A percentile compares a stretch with the other conserved stretches of the same genome.
Evolutionary conservation across 768 basidiomycete genomes (phyloP).

Genomic region (Suillus ampliporus): DNA sequence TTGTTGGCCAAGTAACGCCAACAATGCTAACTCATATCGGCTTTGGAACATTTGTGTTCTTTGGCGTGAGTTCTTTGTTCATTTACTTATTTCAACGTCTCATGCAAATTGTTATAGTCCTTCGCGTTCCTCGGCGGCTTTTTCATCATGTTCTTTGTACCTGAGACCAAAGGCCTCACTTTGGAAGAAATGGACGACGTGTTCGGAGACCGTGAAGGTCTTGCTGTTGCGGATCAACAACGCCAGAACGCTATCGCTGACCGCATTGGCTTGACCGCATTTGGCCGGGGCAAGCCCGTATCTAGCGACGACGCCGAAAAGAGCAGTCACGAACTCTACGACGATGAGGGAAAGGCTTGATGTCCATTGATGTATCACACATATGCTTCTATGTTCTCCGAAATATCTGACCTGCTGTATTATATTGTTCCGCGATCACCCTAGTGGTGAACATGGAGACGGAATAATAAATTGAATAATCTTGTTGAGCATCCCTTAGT

Average conservation of each 20-base stretch:
- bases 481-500: neutral
- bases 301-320: slow-evolving; percentile 21
- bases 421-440: slow-evolving; percentile 3
- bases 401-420: neutral
- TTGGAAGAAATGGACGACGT: slow-evolving; percentile 84
- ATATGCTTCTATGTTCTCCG: neutral
- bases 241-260: slow-evolving; percentile 57
- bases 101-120: slow-evolving; percentile 39
- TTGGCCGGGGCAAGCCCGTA: slow-evolving; percentile 24
- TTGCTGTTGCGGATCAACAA: slow-evolving; percentile 60
- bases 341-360: slow-evolving; percentile 25
- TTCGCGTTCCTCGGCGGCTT: slow-evolving; percentile 72
- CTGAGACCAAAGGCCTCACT: slow-evolving; percentile 75
- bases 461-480: neutral
- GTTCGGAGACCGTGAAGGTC: slow-evolving; percentile 62
- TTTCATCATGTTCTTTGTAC: slow-evolving; percentile 70
- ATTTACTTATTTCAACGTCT: slow-evolving; percentile 2
- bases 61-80: slow-evolving; percentile 53
- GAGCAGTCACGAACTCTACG: slow-evolving; percentile 22
- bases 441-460: slow-evolving; percentile 6
- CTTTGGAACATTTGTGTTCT: slow-evolving; percentile 80
- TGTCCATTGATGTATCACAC: neutral
- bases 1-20: slow-evolving; percentile 62
- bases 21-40: slow-evolving; percentile 68
- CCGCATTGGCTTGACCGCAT: slow-evolving; percentile 63